These are phyloP conservation scores for Misopates orontium DNA, from an alignment of 257 asterid species.

Conservation along the genomic window DNA sequence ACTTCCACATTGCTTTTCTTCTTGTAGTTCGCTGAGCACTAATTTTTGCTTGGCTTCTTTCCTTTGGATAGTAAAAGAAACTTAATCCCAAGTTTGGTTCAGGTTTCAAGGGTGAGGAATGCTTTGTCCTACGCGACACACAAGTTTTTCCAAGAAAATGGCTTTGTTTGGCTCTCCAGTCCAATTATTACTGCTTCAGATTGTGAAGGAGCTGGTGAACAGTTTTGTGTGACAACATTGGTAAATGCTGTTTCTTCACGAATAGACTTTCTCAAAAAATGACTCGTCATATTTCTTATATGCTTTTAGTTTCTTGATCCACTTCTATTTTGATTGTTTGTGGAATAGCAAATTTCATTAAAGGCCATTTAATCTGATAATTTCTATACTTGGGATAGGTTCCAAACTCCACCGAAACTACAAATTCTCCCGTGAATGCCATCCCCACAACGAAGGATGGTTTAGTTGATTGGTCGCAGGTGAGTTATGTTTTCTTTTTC, in stretches of 20 bases:
- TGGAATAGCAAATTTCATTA: constrained; percentile 19
- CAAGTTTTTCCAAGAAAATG: constrained; percentile 91
- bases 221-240: constrained; percentile 96
- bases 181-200: constrained; percentile 98
- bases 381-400: constrained; percentile 52
- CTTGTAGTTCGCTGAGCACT: constrained; percentile 17
- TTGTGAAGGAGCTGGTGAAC: constrained; percentile 99
- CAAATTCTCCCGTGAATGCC: constrained; percentile 62
- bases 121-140: constrained; percentile 95
- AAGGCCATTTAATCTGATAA: constrained; percentile 19
- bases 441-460: constrained; percentile 81
- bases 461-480: constrained; percentile 93
- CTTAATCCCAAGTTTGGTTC: constrained; percentile 29
- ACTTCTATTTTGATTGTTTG: neutral
- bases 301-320: neutral
- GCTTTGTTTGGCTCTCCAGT: constrained; percentile 96
- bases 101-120: constrained; percentile 97
- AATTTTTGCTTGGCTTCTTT: neutral
- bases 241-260: constrained; percentile 47
- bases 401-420: constrained; percentile 63
- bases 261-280: constrained; percentile 12
- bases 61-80: constrained; percentile 8
- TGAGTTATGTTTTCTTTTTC: constrained; percentile 31
- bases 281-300: neutral
- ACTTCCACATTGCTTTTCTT: neutral